A percentile compares a stretch with the other conserved stretches of the same genome.
Evolutionary conservation across 768 basidiomycete genomes (phyloP).

Genomic region (Thelephora aurantiotincta): DNA sequence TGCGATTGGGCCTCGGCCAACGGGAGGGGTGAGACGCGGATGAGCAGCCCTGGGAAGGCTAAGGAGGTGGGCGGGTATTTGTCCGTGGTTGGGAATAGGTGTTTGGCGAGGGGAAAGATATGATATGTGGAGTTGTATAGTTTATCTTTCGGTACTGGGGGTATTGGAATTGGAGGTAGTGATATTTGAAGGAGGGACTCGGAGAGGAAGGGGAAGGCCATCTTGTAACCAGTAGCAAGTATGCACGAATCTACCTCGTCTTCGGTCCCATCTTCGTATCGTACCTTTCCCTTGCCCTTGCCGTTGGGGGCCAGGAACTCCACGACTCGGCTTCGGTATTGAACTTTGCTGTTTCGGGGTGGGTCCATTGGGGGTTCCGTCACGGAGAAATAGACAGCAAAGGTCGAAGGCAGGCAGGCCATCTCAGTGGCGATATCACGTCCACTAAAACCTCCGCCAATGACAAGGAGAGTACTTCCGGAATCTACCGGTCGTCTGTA

Average conservation of each 20-base stretch:
- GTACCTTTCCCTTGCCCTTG: constrained; percentile 27
- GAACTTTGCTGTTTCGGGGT: constrained; percentile 9
- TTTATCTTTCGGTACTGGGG: constrained; percentile 29
- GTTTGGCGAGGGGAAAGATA: constrained; percentile 57
- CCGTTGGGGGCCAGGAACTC: constrained; percentile 18
- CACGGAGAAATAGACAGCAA: constrained; percentile 42
- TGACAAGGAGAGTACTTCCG: constrained; percentile 28
- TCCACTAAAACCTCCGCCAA: constrained; percentile 48
- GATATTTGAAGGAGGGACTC: constrained; percentile 18
- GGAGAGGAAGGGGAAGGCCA: constrained; percentile 49
- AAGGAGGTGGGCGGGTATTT: constrained; percentile 32
- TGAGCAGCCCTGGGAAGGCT: constrained; percentile 52
- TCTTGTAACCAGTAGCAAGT: constrained; percentile 65
- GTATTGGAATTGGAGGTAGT: constrained; percentile 26
- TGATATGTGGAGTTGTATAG: constrained; percentile 52
- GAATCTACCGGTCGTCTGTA: constrained; percentile 39
- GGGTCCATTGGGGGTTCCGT: constrained; percentile 13
- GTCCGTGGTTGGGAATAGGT: constrained; percentile 49
- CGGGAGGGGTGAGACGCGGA: constrained; percentile 57
- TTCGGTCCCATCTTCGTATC: constrained; percentile 47
- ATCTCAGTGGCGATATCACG: constrained; percentile 53
- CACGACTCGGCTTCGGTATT: constrained; percentile 24
- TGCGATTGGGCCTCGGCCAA: constrained; percentile 67
- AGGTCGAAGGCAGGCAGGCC: constrained; percentile 16
- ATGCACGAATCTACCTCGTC: constrained; percentile 45